phyloP scores from a whole-genome alignment of 352 stramenopile species.

The Saprolegnia parasitica region DNA sequence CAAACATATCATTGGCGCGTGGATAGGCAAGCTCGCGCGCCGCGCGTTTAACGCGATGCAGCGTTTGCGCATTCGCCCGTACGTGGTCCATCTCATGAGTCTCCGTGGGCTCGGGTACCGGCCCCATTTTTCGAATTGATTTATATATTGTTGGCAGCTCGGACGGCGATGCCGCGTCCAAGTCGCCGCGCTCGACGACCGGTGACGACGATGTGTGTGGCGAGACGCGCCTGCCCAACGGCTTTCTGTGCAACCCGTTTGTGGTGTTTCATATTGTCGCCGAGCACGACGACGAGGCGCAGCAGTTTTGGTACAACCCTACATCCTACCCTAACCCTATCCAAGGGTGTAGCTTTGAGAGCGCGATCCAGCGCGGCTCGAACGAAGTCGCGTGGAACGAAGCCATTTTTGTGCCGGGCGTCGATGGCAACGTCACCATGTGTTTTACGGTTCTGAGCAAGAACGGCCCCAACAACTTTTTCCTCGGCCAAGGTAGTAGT shows the following conservation, averaged over 20 bases:
- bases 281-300: constrained; percentile 54
- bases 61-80: constrained; percentile 54
- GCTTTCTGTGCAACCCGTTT: constrained; percentile 70
- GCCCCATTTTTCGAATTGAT: background rate
- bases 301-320: constrained; percentile 46
- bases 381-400: constrained; percentile 52
- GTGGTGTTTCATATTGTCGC: constrained; percentile 65
- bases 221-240: constrained; percentile 50
- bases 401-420: constrained; percentile 50
- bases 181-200: background rate
- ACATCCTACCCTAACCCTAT: background rate
- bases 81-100: constrained; percentile 38
- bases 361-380: constrained; percentile 40
- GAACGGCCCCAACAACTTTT: constrained; percentile 73
- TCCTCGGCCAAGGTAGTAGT: constrained; percentile 46
- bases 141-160: background rate
- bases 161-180: background rate
- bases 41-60: constrained; percentile 43
- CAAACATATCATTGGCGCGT: too few species aligned
- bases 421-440: constrained; percentile 53
- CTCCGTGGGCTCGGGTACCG: constrained; percentile 32
- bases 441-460: constrained; percentile 68
- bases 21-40: constrained; percentile 46
- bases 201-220: constrained; percentile 4
- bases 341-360: constrained; percentile 45